Evolutionary conservation across 2,329 filamentous ascomycete species (phyloP).

Genomic region (Pseudogymnoascus sp.): DNA sequence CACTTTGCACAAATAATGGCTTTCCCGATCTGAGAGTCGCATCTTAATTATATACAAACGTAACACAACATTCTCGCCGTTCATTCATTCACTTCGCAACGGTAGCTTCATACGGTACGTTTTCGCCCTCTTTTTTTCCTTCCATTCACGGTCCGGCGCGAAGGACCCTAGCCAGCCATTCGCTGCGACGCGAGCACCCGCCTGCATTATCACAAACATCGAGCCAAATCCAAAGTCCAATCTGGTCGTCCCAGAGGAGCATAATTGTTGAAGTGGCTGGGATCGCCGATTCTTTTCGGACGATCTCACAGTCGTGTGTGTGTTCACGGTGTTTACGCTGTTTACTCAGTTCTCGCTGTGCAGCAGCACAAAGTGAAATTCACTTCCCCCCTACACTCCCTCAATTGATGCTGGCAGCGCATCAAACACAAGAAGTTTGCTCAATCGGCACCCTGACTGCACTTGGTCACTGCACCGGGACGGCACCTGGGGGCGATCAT

Average conservation of each 20-base stretch:
- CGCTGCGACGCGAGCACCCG: not conserved
- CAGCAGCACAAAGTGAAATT: not conserved
- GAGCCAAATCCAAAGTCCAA: not conserved
- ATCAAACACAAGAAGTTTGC: not conserved
- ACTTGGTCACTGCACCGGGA: not conserved
- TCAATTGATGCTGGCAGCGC: not conserved
- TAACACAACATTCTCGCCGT: not conserved
- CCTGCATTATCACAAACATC: not conserved
- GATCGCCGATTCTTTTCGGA: constrained; percentile 2
- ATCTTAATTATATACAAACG: not conserved
- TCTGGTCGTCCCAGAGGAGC: not conserved
- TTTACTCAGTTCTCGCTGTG: not conserved
- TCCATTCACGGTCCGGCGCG: constrained; percentile 2
- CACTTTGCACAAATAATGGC: not conserved
- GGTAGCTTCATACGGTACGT: constrained; percentile 1
- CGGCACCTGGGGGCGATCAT: not conserved
- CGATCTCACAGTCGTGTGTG: not conserved
- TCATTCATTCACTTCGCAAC: not conserved
- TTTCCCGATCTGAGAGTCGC: not conserved
- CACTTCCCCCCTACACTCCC: not conserved
- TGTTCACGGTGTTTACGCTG: not conserved
- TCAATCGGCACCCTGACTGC: not conserved
- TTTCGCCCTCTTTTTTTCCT: not conserved
- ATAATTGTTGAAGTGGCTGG: not conserved
- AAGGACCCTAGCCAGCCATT: not conserved